Evolutionary conservation across 2,329 filamentous ascomycete species (phyloP), one percentile per base, ranked within the genome.

Genomic region (Clarireedia monteithiana): DNA sequence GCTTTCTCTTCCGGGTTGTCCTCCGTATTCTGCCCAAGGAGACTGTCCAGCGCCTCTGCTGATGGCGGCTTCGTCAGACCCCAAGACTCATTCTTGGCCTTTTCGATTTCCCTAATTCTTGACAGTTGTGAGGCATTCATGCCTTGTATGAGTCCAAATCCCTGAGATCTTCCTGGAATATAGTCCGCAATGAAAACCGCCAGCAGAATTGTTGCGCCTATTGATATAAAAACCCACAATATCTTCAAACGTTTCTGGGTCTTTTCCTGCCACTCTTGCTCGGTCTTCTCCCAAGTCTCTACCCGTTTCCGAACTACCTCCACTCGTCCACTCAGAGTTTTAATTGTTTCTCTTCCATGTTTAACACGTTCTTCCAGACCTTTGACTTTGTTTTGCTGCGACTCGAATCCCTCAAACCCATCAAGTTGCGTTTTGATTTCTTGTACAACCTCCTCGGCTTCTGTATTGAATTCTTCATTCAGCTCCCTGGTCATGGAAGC

Each of bases 211-310:
- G 63, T 62, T 17, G 62, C 59, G n/a, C 78, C 58, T 7, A 75
- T 67, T 23, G 73, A 79, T 58, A 78, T 79, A 59, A 83, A 75
- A 40, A 82, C 76, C 83, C 85, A 89, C 48, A 86, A 72, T 20
- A 80, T 75, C 61, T 79, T 81, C 59, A 89, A 72, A 50, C 84
- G 77, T 66, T 74, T 76, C 59, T 82, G 74, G n/a, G 83, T 87
- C 64, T 76, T 81, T 64, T 86, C 83, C 70, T 88, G 81, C 77
- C 84, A 86, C 64, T 83, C 81, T 48, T 74, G 75, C 69, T 91
- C 87, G 1, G 80, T 77, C 55, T 75, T 76, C 68, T 88, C 85
- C 78, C 86, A 88, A 27, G 75, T 73, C 66, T 88, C 84, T 14
- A 91, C 81, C 6, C 81, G 77, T 55, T 77, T 72, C 50, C 82